Evolutionary conservation across 768 basidiomycete genomes (phyloP).

Genomic region (Pleurotus citrinopileatus): DNA sequence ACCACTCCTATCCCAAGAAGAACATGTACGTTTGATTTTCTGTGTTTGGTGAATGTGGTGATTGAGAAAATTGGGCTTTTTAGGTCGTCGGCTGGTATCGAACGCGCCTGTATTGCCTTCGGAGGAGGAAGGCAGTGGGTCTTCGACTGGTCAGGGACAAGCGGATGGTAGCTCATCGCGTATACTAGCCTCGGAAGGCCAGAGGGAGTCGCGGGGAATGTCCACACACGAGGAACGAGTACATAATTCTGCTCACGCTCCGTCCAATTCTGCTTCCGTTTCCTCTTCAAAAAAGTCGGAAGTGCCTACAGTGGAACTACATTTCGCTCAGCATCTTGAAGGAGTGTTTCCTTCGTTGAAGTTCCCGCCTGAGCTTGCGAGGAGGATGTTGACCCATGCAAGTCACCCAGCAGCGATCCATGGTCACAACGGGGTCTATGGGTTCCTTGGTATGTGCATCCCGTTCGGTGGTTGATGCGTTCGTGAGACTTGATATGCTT

Average conservation of each 20-base stretch:
- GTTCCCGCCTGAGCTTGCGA: constrained; percentile 70
- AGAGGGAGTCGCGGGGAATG: background rate
- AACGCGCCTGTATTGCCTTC: background rate
- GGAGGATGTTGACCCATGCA: constrained; percentile 73
- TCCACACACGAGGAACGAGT: background rate
- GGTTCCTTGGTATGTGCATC: constrained; percentile 75
- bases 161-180: constrained; percentile 1
- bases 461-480: no score
- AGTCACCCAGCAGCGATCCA: constrained; percentile 65
- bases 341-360: constrained; percentile 61
- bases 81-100: background rate
- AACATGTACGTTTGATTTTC: background rate
- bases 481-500: no score
- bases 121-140: background rate
- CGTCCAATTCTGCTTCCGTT: background rate
- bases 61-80: background rate
- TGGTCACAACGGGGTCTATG: constrained; percentile 71
- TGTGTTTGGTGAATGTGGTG: background rate
- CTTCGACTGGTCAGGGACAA: background rate
- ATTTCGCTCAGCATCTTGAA: constrained; percentile 54
- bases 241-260: background rate
- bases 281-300: background rate
- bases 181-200: background rate
- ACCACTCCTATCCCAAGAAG: background rate
- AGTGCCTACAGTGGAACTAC: constrained; percentile 13